A percentile compares a stretch with the other conserved stretches of the same genome.
phyloP scores from a whole-genome alignment of 2,329 filamentous ascomycete species.

The Ophiostoma fasciatum region DNA sequence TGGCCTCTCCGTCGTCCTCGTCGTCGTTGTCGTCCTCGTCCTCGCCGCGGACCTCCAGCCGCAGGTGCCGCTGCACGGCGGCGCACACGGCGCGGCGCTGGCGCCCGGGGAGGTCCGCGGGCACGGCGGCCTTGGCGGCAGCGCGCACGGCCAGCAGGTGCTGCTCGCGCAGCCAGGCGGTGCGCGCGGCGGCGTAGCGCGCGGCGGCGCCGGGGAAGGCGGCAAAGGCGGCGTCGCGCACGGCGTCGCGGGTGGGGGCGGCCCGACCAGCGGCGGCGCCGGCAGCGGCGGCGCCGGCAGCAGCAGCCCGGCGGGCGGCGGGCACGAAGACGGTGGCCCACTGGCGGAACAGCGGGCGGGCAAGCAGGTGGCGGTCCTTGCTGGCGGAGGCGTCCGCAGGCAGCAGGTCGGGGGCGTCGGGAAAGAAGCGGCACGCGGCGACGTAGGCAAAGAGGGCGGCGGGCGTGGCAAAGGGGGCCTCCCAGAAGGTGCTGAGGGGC shows the following conservation, averaged over 20 bases:
- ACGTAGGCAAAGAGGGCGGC: conserved; percentile 49
- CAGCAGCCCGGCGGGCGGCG: no score
- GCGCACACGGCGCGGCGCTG: conserved; percentile 23
- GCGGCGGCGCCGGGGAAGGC: conserved; percentile 28
- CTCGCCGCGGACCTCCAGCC: background rate
- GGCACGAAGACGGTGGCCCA: conserved; percentile 55
- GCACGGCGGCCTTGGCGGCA: conserved; percentile 15
- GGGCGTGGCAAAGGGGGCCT: conserved; percentile 36
- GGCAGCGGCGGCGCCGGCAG: no score
- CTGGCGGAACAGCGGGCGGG: conserved; percentile 39
- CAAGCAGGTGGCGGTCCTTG: conserved; percentile 40
- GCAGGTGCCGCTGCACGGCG: conserved; percentile 25
- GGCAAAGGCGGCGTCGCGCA: conserved; percentile 38
- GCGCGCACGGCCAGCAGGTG: conserved; percentile 27
- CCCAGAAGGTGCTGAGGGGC: conserved; percentile 24
- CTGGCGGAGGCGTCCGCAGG: conserved; percentile 21
- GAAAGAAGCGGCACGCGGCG: conserved; percentile 42
- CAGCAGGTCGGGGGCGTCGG: conserved; percentile 17
- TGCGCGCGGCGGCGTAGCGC: conserved; percentile 29
- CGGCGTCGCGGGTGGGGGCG: conserved; percentile 23
- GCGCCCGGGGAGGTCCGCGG: conserved; percentile 13
- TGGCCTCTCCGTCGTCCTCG: background rate
- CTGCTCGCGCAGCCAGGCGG: conserved; percentile 25
- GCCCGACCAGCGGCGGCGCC: background rate
- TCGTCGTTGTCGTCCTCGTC: background rate